Percentiles rank a stretch among this genome's conserved stretches.
These are phyloP conservation scores for Tylopilus subfusipes DNA, from an alignment of 768 basidiomycete species.

Conservation along the genomic window DNA sequence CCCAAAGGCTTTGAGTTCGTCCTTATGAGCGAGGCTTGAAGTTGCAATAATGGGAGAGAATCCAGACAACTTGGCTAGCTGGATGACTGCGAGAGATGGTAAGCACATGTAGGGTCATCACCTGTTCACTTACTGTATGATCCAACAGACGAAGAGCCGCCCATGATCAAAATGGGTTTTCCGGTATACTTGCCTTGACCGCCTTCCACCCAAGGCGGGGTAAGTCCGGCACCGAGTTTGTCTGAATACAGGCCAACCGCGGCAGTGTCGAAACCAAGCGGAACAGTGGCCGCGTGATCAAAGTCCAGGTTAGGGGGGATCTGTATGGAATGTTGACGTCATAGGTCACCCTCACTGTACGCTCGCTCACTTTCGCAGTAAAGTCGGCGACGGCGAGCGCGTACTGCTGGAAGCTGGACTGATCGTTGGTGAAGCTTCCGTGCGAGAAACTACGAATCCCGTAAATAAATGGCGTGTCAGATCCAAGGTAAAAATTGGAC, in stretches of 20 bases:
- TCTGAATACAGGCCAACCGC: slow-evolving; percentile 43
- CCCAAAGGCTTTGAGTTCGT: slow-evolving; percentile 35
- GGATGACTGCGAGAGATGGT: slow-evolving; percentile 28
- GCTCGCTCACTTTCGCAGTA: slow-evolving; percentile 34
- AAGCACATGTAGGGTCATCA: neutral
- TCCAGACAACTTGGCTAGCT: slow-evolving; percentile 39
- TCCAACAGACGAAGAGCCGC: slow-evolving; percentile 50
- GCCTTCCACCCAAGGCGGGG: slow-evolving; percentile 33
- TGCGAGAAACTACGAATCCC: slow-evolving; percentile 16
- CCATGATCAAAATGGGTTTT: slow-evolving; percentile 44
- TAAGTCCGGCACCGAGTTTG: slow-evolving; percentile 38
- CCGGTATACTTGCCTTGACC: slow-evolving; percentile 37
- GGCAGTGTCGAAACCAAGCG: slow-evolving; percentile 45
- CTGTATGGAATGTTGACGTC: slow-evolving; percentile 22
- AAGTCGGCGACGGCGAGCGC: slow-evolving; percentile 30
- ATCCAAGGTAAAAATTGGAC: slow-evolving; percentile 1
- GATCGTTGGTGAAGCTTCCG: slow-evolving; percentile 32
- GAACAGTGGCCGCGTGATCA: slow-evolving; percentile 46
- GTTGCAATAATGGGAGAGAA: slow-evolving; percentile 42
- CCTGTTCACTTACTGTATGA: slow-evolving; percentile 36
- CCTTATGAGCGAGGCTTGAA: slow-evolving; percentile 31
- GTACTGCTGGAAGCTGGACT: slow-evolving; percentile 40
- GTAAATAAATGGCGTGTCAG: neutral
- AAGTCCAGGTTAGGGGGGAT: slow-evolving; percentile 43
- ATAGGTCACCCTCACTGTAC: neutral